Conservation (phyloP, 2,329 filamentous ascomycete species). For the Alternaria triticimaculans region DNA sequence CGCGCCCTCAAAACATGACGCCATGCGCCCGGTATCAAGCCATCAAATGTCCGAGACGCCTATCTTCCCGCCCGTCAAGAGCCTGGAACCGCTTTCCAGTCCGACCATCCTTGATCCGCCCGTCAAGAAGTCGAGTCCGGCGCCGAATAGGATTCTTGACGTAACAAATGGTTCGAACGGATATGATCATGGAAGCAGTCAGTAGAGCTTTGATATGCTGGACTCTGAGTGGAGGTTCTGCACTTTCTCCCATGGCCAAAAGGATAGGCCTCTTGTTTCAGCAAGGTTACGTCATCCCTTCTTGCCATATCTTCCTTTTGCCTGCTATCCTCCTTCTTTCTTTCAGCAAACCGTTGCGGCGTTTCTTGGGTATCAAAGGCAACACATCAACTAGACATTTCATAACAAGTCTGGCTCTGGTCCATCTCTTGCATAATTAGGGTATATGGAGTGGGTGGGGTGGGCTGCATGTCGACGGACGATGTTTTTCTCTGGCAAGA, state of each 20-base stretch:
- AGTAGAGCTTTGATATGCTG: not conserved
- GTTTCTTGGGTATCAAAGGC: not conserved
- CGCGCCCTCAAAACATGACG: slow-evolving; percentile 58
- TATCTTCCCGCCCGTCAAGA: slow-evolving; percentile 64
- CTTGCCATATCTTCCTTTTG: not conserved
- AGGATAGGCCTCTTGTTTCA: not conserved
- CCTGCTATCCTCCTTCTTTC: not conserved
- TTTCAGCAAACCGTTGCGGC: not conserved
- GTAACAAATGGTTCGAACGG: not conserved
- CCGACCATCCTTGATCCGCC: slow-evolving; percentile 67
- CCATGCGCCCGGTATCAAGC: slow-evolving; percentile 38
- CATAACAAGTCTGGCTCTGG: not conserved
- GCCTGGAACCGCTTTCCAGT: slow-evolving; percentile 64
- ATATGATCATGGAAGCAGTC: not conserved
- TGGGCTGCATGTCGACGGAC: not conserved
- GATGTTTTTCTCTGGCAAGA: not conserved
- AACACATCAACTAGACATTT: not conserved
- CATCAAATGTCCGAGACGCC: slow-evolving; percentile 48
- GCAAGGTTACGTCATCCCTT: not conserved
- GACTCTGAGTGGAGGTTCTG: not conserved
- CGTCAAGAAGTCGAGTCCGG: slow-evolving; percentile 56
- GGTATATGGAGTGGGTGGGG: not conserved
- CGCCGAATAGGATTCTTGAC: slow-evolving; percentile 11
- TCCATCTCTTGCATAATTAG: not conserved
- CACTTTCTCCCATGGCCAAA: not conserved